Conservation (phyloP, 805 yeast species). For the Torulaspora microellipsoides region DNA sequence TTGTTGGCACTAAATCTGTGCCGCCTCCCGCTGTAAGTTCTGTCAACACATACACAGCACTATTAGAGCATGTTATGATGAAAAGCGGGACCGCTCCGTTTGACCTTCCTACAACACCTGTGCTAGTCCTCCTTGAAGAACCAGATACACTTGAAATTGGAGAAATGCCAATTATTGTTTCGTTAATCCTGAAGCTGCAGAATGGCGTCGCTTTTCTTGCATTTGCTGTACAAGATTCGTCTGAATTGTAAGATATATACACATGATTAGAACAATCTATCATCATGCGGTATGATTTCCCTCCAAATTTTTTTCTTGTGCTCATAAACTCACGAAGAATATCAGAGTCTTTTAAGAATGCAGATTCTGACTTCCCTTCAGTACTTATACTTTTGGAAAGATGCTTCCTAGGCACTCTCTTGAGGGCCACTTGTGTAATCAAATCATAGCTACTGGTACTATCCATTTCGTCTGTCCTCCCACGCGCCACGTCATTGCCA, state of each 20-base stretch:
- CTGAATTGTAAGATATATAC: background rate
- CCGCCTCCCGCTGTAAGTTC: background rate
- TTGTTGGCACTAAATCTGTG: no score
- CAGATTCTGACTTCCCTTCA: no score
- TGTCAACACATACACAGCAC: conserved; percentile 2
- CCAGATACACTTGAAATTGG: background rate
- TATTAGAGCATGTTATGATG: conserved; percentile 9
- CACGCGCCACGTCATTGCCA: no score
- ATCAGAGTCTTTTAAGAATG: background rate
- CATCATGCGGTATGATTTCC: background rate
- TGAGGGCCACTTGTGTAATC: background rate
- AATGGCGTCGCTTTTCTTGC: background rate
- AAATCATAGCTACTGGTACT: no score
- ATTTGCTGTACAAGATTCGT: background rate
- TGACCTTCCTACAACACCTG: background rate
- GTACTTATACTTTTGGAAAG: no score
- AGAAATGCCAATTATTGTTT: conserved; percentile 1
- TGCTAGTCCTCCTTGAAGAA: no score
- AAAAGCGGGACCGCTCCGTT: conserved; percentile 5
- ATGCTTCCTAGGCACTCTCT: background rate
- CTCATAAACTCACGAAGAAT: conserved; percentile 2
- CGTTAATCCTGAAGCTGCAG: background rate
- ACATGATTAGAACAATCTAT: conserved; percentile 2
- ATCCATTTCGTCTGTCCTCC: no score
- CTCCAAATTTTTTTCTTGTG: background rate